Base-by-base conservation (phyloP, 2,329 filamentous ascomycete species). In the Aspergillus latus region DNA sequence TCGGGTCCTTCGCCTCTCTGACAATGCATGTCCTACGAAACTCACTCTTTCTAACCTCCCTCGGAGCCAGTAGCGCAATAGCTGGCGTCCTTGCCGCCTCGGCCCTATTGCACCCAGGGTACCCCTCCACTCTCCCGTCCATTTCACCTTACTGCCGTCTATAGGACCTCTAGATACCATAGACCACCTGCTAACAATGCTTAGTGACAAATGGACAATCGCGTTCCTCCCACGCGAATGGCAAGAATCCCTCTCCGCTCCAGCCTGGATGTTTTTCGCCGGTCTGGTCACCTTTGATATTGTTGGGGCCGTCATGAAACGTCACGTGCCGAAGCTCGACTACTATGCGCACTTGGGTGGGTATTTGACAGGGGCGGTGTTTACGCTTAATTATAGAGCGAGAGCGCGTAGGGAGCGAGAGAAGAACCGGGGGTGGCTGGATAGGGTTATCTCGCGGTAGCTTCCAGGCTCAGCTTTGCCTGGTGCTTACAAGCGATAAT, bases 1-100 rank as follows among this genome's bases (percentile, higher is more conserved):
- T 79, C 15, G 80, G 78, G 46, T 79, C 77, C 4, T 74, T 79
- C 56, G 64, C 73, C 4, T 79, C 78, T 7, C 68, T 85, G 10
- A 63, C 71, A 5, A 71, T 69, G 26, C 74, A 77, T 51, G 77
- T 82, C 28, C 57, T 81, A 2, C 61, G 68, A 11, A 72, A 75
- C 13, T 68, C 74, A 26, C 74, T 81, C 49, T 69, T 68, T 40
- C 68, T 76, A 9, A 80, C 77, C 32, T 77, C 79, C 6, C 73
- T 82, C 5, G 82, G 82, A 28, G 78, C 79, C 9, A 82, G 79
- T 60, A 80, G 78, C 4, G 78, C 77, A 13, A 72, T 81, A 7
- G 73, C 75, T 15, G 82, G 80, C 34, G 64, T 84, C 21, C 66
- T 81, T 10, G 79, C 75, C 2, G 78, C 80, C 15, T 78, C 74